Evolutionary conservation across 257 asterid genomes (phyloP).

Genomic region (Salvia rosmarinus): DNA sequence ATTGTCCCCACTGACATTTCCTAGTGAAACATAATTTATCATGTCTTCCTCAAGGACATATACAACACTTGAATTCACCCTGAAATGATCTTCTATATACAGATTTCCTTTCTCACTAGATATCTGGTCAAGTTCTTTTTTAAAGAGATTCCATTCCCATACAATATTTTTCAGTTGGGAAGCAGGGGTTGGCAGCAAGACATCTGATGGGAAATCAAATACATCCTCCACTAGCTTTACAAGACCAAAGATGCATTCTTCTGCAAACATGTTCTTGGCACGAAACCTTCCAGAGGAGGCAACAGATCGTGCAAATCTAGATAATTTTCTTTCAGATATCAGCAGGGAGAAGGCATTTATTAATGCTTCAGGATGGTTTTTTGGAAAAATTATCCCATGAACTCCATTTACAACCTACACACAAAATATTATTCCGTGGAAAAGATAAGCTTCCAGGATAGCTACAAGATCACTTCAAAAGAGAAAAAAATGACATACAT

Average conservation of each 20-base stretch:
- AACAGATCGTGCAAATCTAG: constrained; percentile 66
- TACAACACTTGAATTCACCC: constrained; percentile 57
- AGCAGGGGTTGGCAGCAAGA: constrained; percentile 64
- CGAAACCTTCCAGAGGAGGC: constrained; percentile 78
- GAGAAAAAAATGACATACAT: constrained; percentile 53
- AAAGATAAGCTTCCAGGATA: constrained; percentile 28
- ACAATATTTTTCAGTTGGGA: constrained; percentile 58
- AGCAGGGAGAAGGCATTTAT: constrained; percentile 66
- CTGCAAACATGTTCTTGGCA: constrained; percentile 84
- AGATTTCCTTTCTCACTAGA: constrained; percentile 39
- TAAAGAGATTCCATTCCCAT: constrained; percentile 84
- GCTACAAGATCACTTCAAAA: constrained; percentile 32
- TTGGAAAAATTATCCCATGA: constrained; percentile 69
- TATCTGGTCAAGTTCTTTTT: constrained; percentile 54
- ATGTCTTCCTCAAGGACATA: constrained; percentile 70
- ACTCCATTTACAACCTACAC: constrained; percentile 83
- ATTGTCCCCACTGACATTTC: constrained; percentile 48
- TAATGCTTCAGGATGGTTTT: constrained; percentile 66
- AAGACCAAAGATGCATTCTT: constrained; percentile 67
- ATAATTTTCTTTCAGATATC: constrained; percentile 64
- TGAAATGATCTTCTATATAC: constrained; percentile 43
- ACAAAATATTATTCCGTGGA: constrained; percentile 32
- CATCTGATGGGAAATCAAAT: constrained; percentile 89
- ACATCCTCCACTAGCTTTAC: constrained; percentile 75
- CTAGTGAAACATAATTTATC: constrained; percentile 41